A percentile compares a stretch with the other conserved stretches of the same genome.
Evolutionary conservation across 1,284 basidiomycete genomes (phyloP).

Genomic region (Cutaneotrichosporon mucoides): DNA sequence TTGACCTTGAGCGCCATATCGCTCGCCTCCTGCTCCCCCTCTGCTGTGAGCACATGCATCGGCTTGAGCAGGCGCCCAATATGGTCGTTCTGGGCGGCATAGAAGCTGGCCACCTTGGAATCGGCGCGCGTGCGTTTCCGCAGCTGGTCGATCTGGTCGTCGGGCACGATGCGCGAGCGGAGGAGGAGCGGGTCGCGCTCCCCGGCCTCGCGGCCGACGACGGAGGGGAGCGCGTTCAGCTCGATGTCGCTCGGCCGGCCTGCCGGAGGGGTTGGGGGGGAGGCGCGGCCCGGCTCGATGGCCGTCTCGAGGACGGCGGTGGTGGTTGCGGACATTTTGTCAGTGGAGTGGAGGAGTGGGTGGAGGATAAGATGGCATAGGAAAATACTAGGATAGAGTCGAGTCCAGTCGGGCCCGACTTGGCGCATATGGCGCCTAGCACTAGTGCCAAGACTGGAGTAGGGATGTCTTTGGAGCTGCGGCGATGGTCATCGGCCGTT

Average conservation of each 20-base stretch:
- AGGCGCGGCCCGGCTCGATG: not conserved
- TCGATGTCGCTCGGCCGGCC: constrained; percentile 29
- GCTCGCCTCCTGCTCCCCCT: constrained; percentile 32
- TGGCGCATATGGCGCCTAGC: no score
- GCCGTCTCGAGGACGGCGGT: not conserved
- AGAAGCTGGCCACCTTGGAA: constrained; percentile 57
- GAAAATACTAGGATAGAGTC: no score
- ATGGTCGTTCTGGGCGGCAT: constrained; percentile 80
- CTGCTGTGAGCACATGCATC: constrained; percentile 61
- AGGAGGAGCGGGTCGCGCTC: constrained; percentile 50
- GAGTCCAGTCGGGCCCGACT: no score
- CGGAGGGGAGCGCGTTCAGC: constrained; percentile 29
- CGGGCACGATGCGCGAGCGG: constrained; percentile 45
- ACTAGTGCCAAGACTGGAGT: no score
- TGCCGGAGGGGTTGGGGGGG: not conserved
- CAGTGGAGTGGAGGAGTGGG: no score
- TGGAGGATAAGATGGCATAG: no score
- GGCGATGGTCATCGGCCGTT: no score
- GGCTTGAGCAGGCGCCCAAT: constrained; percentile 80
- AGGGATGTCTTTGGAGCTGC: no score
- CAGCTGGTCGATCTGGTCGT: constrained; percentile 43
- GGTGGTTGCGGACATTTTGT: not conserved
- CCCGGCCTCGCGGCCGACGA: constrained; percentile 41
- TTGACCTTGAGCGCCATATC: constrained; percentile 61
- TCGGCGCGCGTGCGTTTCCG: constrained; percentile 20